Percentiles rank a stretch among this genome's conserved stretches.
Evolutionary conservation across 441 rosid genomes (phyloP).

Genomic region (Mallotus japonicus): DNA sequence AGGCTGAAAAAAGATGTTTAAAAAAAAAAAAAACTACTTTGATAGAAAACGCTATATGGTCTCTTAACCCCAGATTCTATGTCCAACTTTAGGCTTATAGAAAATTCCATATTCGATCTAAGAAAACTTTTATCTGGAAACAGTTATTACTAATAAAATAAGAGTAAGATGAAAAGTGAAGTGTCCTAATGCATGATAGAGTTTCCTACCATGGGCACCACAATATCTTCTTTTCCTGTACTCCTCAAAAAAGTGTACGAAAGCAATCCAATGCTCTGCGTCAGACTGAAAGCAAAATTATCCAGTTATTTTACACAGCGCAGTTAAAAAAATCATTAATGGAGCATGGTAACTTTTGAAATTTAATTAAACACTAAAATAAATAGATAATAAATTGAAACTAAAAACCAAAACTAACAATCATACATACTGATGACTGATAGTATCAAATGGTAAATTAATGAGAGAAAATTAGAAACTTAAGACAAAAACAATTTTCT

Average conservation of each 20-base stretch:
- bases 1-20: too few species aligned
- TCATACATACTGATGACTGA: background rate
- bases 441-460: background rate
- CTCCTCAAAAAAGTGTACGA: slow-evolving; percentile 86
- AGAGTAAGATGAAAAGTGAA: background rate
- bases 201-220: slow-evolving; percentile 88
- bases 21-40: too few species aligned
- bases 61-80: too few species aligned
- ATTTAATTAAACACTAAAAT: background rate
- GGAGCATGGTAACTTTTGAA: background rate
- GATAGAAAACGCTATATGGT: too few species aligned
- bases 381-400: background rate
- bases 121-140: background rate
- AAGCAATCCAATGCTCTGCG: slow-evolving; percentile 89
- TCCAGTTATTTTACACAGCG: slow-evolving; percentile 13
- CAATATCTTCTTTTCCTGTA: slow-evolving; percentile 93
- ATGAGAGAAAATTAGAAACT: background rate
- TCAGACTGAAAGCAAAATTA: slow-evolving; percentile 49
- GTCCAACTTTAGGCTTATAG: too few species aligned
- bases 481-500: background rate
- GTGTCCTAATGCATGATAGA: background rate
- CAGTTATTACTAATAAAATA: background rate
- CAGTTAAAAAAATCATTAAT: background rate
- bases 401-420: background rate
- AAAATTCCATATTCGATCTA: too few species aligned